Conservation (phyloP, 1,139 yeast genomes). For the Taphrina pruni region DNA sequence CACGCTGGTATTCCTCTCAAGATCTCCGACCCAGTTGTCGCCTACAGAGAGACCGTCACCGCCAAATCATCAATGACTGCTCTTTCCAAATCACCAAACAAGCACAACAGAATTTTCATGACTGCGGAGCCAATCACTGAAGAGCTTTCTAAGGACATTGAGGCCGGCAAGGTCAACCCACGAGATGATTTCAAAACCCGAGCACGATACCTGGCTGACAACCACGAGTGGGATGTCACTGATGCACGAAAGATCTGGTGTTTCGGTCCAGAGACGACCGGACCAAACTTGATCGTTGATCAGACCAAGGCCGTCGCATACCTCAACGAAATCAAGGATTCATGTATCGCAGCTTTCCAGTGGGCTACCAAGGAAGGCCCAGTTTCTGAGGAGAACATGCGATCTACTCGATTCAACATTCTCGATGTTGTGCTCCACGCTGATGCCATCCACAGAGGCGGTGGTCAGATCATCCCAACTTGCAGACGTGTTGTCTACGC, state of each 20-base stretch:
- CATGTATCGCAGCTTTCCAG: slow-evolving; percentile 99
- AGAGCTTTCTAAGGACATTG: slow-evolving; percentile 91
- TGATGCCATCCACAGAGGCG: slow-evolving; percentile 99
- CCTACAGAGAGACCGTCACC: slow-evolving; percentile 98
- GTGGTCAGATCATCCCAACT: slow-evolving; percentile 99
- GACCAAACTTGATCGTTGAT: slow-evolving; percentile 98
- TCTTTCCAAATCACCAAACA: slow-evolving; percentile 98
- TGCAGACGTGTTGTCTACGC: slow-evolving; percentile 99
- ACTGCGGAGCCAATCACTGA: slow-evolving; percentile 96
- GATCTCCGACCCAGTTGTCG: slow-evolving; percentile 96
- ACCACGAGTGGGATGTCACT: slow-evolving; percentile 98
- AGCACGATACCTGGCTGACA: slow-evolving; percentile 99
- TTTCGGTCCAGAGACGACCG: slow-evolving; percentile 97
- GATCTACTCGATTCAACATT: slow-evolving; percentile 97
- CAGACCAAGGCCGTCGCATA: slow-evolving; percentile 99
- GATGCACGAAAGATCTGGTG: slow-evolving; percentile 99
- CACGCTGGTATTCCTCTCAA: slow-evolving; percentile 99
- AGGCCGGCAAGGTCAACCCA: slow-evolving; percentile 87
- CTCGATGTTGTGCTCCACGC: slow-evolving; percentile 99
- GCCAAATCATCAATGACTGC: slow-evolving; percentile 94
- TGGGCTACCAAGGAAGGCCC: slow-evolving; percentile 99
- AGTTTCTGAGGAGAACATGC: slow-evolving; percentile 91
- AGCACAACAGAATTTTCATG: slow-evolving; percentile 99
- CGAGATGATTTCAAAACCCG: slow-evolving; percentile 99
- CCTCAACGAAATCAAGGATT: slow-evolving; percentile 98